Evolutionary conservation across 148 eudicot genomes (phyloP).

Genomic region (Spergularia marina): DNA sequence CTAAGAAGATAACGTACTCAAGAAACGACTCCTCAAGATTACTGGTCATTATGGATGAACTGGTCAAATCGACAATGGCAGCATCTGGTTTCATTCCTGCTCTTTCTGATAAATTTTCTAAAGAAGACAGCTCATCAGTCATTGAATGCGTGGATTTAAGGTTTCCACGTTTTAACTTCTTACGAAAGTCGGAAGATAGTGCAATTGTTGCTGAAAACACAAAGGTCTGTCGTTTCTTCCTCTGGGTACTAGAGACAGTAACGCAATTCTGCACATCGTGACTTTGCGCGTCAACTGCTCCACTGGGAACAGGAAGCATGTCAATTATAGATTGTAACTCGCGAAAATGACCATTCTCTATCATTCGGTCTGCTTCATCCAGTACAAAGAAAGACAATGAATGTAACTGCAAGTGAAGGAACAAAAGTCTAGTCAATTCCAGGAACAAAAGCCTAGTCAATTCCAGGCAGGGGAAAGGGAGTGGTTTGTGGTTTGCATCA

Average conservation of each 20-base stretch:
- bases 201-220: slow-evolving; percentile 98
- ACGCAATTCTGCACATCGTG: slow-evolving; percentile 57
- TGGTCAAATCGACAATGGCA: slow-evolving; percentile 85
- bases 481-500: not conserved
- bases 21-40: slow-evolving; percentile 91
- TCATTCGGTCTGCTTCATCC: slow-evolving; percentile 99
- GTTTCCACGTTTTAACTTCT: slow-evolving; percentile 83
- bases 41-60: slow-evolving; percentile 66
- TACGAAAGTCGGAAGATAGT: slow-evolving; percentile 78
- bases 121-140: slow-evolving; percentile 59
- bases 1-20: slow-evolving; percentile 54
- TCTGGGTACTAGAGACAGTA: slow-evolving; percentile 61
- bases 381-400: slow-evolving; percentile 91
- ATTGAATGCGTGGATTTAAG: slow-evolving; percentile 40
- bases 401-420: slow-evolving; percentile 64
- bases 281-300: slow-evolving; percentile 39
- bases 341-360: slow-evolving; percentile 89
- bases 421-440: slow-evolving; percentile 17
- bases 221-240: slow-evolving; percentile 93
- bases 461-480: not conserved
- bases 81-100: slow-evolving; percentile 96
- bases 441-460: not conserved
- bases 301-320: slow-evolving; percentile 64
- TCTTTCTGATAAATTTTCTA: slow-evolving; percentile 79
- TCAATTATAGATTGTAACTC: slow-evolving; percentile 95